Conservation (phyloP, 179 eudicot genomes). For the Spinacia oleracea region DNA sequence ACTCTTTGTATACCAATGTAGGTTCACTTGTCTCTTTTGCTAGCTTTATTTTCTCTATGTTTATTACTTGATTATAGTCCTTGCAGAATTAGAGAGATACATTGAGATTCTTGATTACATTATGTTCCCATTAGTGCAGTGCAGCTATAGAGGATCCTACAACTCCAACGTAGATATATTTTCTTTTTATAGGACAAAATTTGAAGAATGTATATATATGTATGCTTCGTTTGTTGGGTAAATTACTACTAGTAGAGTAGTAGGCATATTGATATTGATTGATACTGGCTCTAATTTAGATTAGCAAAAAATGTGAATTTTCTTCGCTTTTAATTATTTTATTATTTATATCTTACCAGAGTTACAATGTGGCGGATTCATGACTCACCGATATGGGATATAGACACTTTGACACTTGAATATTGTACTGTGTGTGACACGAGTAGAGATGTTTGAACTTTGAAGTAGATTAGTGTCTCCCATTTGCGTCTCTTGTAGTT, state of each 20-base stretch:
- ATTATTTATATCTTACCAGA: too few relatives aligned
- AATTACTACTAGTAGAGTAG: neutral
- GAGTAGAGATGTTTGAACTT: too few relatives aligned
- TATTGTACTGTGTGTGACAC: too few relatives aligned
- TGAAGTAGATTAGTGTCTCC: too few relatives aligned
- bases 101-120: neutral
- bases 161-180: neutral
- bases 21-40: constrained; percentile 20
- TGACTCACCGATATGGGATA: too few relatives aligned
- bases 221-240: neutral
- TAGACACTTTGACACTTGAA: too few relatives aligned
- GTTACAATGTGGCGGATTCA: too few relatives aligned
- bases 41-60: neutral
- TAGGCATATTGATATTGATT: neutral
- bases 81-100: neutral
- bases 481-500: too few relatives aligned
- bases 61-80: neutral
- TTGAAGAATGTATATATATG: too few relatives aligned
- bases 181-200: neutral
- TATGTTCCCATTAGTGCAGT: neutral
- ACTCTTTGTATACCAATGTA: constrained; percentile 82
- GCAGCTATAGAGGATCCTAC: neutral
- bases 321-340: neutral
- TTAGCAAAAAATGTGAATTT: neutral
- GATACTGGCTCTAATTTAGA: neutral